Percentiles rank a stretch among this genome's conserved stretches.
These are phyloP conservation scores for Tirmania nivea DNA, from an alignment of 495 filamentous ascomycete species.

Conservation along the genomic window DNA sequence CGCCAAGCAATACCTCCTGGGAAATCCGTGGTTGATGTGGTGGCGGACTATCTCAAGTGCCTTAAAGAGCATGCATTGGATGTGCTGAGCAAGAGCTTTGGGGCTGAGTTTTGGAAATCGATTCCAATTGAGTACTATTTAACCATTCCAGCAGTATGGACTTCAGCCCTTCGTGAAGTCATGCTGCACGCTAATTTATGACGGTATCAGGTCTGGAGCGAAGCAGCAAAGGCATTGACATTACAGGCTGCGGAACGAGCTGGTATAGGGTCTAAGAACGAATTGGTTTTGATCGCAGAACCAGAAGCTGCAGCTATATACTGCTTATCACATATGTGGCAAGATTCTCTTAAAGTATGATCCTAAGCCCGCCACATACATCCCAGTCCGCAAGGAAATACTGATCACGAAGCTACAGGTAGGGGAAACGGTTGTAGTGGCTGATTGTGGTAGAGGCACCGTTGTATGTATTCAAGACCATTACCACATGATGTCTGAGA, in stretches of 20 bases:
- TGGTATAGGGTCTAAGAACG: slow-evolving; percentile 27
- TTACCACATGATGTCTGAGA: not conserved
- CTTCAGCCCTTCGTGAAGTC: not conserved
- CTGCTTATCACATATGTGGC: slow-evolving; percentile 4
- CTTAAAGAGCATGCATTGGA: slow-evolving; percentile 25
- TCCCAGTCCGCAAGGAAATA: not conserved
- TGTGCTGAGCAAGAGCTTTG: slow-evolving; percentile 22
- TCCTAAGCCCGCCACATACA: not conserved
- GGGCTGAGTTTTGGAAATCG: slow-evolving; percentile 13
- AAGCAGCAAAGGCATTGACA: slow-evolving; percentile 29
- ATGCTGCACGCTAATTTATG: not conserved
- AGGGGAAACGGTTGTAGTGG: slow-evolving; percentile 49
- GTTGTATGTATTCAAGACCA: slow-evolving; percentile 21
- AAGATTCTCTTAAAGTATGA: slow-evolving; percentile 4
- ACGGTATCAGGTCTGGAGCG: slow-evolving; percentile 25
- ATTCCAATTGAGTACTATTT: slow-evolving; percentile 24
- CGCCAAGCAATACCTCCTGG: not conserved
- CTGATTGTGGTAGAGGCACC: slow-evolving; percentile 53
- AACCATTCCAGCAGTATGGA: slow-evolving; percentile 28
- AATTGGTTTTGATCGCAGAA: slow-evolving; percentile 33
- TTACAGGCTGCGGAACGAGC: slow-evolving; percentile 26
- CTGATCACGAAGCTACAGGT: slow-evolving; percentile 11
- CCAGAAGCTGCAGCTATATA: slow-evolving; percentile 23
- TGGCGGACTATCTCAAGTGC: slow-evolving; percentile 25
- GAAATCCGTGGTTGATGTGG: slow-evolving; percentile 19